Base-by-base conservation (phyloP, 192 early-diverging fungal genomes). In the Gonapodya prolifera region DNA sequence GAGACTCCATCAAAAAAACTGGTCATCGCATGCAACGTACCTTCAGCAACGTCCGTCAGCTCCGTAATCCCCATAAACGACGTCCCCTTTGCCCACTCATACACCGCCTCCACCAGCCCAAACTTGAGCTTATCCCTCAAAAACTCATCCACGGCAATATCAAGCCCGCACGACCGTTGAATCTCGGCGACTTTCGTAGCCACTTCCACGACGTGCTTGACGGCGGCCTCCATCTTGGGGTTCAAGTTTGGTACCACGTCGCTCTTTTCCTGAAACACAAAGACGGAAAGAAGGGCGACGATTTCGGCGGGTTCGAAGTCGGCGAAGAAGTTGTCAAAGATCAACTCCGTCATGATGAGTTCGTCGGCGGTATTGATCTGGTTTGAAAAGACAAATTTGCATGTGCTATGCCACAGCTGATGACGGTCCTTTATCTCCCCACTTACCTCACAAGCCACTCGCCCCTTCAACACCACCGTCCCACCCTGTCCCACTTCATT, bases 61-160 rank as follows among this genome's bases (percentile, higher is more conserved):
- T 93, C 87, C 0, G 91, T 96, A 80, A 99, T 96, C 75, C 94
- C 85, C 81, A 93, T 92, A 84, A 99, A 99, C 8, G 89, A 86
- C 85, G 94, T 85, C 13, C 94, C 95, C n/a, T 89, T 83, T 17
- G 96, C 97, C 97, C 96, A 99, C 83, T 98, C 96, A 83, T 99
- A 96, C 0, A 96, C 95, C 1, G 95, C 97, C 83, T 99, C 95
- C 29, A 96, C 93, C 73, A 99, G 83, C 0, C 94, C 94, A 84
- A 96, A 95, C 70, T 91, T 84, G 75, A 98, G 75, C 2, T 75
- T 76, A 0, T 81, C 33, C 33, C 35, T 75, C 30, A 75, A 32
- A 13, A 35, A 75, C 34, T n/a, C 33, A 17, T 75, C 75, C 2
- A 32, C 30, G 32, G 76, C 78, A 8, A 90, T 82, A 36, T 83